phyloP scores from a whole-genome alignment of 352 stramenopile species.

The Phytophthora sojae region DNA sequence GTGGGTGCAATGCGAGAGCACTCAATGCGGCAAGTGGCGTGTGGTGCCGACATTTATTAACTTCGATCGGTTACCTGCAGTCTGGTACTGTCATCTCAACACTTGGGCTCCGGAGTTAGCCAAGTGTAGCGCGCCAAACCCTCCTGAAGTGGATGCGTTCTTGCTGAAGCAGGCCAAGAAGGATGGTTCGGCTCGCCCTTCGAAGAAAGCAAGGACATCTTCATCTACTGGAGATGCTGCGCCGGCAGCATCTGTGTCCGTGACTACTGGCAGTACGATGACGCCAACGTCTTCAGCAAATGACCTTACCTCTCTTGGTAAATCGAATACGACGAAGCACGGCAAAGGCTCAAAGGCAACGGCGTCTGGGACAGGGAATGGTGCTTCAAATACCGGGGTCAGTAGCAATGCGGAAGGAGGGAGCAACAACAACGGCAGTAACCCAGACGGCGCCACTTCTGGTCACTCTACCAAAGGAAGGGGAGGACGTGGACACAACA shows the following conservation, averaged over 20 bases:
- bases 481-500: conserved; percentile 22
- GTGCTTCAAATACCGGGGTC: conserved; percentile 1
- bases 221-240: conserved; percentile 16
- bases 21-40: conserved; percentile 95
- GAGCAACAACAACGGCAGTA: conserved; percentile 14
- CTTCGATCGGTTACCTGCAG: conserved; percentile 87
- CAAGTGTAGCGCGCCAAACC: conserved; percentile 74
- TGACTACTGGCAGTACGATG: conserved; percentile 3
- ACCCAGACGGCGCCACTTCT: background rate
- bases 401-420: conserved; percentile 13
- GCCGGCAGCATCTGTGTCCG: conserved; percentile 25
- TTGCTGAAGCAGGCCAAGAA: conserved; percentile 76
- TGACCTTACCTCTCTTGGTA: conserved; percentile 20
- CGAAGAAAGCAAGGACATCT: conserved; percentile 59
- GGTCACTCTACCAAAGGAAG: conserved; percentile 28
- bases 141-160: conserved; percentile 74
- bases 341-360: conserved; percentile 34
- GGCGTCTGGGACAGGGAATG: conserved; percentile 20
- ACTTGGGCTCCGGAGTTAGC: conserved; percentile 80
- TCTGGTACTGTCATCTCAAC: conserved; percentile 90
- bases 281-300: conserved; percentile 29
- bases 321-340: conserved; percentile 30
- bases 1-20: conserved; percentile 97
- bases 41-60: conserved; percentile 93
- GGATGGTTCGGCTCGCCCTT: conserved; percentile 39